Evolutionary conservation across 2,329 filamentous ascomycete species (phyloP).

Genomic region (Penicillium sp.): DNA sequence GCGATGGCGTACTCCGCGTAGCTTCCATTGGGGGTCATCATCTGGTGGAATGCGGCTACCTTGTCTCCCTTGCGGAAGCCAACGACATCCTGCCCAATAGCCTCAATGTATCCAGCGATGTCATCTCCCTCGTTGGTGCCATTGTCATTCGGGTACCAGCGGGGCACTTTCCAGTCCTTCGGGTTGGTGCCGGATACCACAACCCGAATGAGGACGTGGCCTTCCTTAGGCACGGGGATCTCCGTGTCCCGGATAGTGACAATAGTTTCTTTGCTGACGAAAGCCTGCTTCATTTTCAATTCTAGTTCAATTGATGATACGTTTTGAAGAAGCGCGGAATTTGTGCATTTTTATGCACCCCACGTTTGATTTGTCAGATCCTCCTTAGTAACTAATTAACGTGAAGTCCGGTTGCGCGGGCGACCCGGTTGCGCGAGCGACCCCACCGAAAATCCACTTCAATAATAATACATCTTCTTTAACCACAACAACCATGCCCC

Average conservation of each 20-base stretch:
- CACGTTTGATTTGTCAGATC: neutral
- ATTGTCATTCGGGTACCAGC: conserved; percentile 4
- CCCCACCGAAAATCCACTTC: too few species aligned
- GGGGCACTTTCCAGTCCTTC: conserved; percentile 49
- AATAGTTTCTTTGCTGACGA: conserved; percentile 31
- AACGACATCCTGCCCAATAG: conserved; percentile 52
- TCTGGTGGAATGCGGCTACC: conserved; percentile 52
- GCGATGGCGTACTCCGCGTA: conserved; percentile 60
- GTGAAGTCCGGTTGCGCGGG: too few species aligned
- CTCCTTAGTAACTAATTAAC: neutral
- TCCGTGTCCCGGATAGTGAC: conserved; percentile 44
- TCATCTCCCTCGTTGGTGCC: conserved; percentile 51
- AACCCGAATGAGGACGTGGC: conserved; percentile 43
- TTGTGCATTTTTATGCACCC: neutral
- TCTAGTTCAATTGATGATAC: neutral
- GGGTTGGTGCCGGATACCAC: conserved; percentile 46
- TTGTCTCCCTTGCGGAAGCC: conserved; percentile 58
- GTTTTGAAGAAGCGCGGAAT: neutral
- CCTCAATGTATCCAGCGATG: conserved; percentile 52
- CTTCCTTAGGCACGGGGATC: conserved; percentile 40
- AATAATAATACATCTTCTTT: too few species aligned
- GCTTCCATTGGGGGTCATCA: conserved; percentile 50
- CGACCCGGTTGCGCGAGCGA: too few species aligned
- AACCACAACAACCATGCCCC: too few species aligned
- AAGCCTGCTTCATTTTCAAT: conserved; percentile 43